Conservation (phyloP, 805 yeast species). For the Suhomyces sp. region DNA sequence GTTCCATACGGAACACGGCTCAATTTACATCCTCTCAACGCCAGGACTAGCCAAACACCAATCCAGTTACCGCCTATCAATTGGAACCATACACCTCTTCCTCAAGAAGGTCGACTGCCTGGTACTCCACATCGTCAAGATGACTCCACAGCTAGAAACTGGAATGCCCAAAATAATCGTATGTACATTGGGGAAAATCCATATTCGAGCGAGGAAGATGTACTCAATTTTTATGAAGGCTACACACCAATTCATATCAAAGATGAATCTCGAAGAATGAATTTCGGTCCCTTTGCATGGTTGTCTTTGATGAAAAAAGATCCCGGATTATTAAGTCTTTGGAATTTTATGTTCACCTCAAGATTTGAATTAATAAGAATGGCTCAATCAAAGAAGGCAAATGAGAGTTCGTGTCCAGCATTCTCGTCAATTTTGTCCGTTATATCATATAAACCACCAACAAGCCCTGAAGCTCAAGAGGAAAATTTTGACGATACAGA, state of each 20-base stretch:
- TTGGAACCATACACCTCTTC: not conserved
- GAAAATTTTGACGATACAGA: constrained; percentile 15
- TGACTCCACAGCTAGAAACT: not conserved
- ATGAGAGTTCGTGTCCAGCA: too few species aligned
- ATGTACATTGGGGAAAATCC: constrained; percentile 23
- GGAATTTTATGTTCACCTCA: constrained; percentile 9
- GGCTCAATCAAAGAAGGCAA: too few species aligned
- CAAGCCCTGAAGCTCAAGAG: not conserved
- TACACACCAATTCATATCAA: constrained; percentile 43
- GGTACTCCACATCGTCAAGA: too few species aligned
- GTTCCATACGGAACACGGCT: too few species aligned
- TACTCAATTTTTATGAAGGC: constrained; percentile 42
- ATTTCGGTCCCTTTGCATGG: constrained; percentile 56
- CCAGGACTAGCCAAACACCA: constrained; percentile 1
- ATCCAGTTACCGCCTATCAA: constrained; percentile 4
- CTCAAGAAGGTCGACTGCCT: too few species aligned
- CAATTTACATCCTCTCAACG: not conserved
- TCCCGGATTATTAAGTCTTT: constrained; percentile 15
- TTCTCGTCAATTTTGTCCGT: too few species aligned
- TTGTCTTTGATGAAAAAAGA: constrained; percentile 49
- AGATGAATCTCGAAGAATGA: constrained; percentile 37
- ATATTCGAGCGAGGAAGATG: constrained; percentile 25
- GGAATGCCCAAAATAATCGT: not conserved
- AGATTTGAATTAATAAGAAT: too few species aligned
- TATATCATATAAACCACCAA: too few species aligned